Conservation (phyloP, 2,329 filamentous ascomycete species). For the Tolypocladium guangdongense region DNA sequence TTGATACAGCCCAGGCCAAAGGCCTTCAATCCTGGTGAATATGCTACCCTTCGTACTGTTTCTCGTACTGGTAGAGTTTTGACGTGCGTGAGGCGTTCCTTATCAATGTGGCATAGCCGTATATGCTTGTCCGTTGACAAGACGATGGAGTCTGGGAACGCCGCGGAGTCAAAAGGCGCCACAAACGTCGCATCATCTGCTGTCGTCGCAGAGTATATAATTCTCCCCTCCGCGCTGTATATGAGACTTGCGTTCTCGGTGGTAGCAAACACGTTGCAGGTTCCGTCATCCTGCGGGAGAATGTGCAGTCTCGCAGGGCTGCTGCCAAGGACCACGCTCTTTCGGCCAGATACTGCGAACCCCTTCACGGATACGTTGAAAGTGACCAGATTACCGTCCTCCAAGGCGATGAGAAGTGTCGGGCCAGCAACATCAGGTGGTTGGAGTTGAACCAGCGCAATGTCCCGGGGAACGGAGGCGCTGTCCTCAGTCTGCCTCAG, state of each 20-base stretch:
- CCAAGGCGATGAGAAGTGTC: slow-evolving; percentile 80
- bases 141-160: slow-evolving; percentile 70
- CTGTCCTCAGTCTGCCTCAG: slow-evolving; percentile 51
- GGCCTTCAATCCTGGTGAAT: slow-evolving; percentile 65
- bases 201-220: slow-evolving; percentile 89
- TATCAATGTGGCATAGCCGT: slow-evolving; percentile 72
- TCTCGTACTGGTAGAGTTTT: slow-evolving; percentile 68
- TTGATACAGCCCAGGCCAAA: slow-evolving; percentile 84
- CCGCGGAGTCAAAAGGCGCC: slow-evolving; percentile 70
- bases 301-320: slow-evolving; percentile 74
- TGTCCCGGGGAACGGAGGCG: slow-evolving; percentile 70
- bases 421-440: slow-evolving; percentile 46
- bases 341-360: slow-evolving; percentile 59
- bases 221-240: slow-evolving; percentile 75
- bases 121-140: slow-evolving; percentile 69
- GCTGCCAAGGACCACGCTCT: slow-evolving; percentile 75
- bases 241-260: slow-evolving; percentile 92
- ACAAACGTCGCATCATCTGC: slow-evolving; percentile 75
- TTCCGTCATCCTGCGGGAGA: slow-evolving; percentile 54
- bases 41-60: slow-evolving; percentile 78
- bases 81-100: slow-evolving; percentile 78
- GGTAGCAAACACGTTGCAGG: slow-evolving; percentile 80
- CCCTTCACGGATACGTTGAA: slow-evolving; percentile 57
- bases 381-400: slow-evolving; percentile 82
- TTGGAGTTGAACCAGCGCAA: slow-evolving; percentile 70